Conservation (phyloP, 1,284 basidiomycete species). For the Cutaneotrichosporon sp. region DNA sequence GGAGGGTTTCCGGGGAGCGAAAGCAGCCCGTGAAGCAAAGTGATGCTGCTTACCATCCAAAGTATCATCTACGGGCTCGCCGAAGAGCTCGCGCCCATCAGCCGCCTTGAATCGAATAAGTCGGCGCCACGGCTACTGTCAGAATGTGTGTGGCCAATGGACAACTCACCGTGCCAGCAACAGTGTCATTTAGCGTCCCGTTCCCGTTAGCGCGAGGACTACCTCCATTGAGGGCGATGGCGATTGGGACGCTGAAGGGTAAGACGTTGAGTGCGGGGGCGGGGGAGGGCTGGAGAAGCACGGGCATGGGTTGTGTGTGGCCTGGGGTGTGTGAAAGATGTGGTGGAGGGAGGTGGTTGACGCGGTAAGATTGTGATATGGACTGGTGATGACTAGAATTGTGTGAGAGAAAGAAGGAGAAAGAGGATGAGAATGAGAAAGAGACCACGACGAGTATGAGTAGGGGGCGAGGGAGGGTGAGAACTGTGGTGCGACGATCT, state of each 20-base stretch:
- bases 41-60: conserved; percentile 33
- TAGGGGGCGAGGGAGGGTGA: neutral
- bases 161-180: neutral
- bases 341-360: neutral
- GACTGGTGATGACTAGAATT: neutral
- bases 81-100: conserved; percentile 29
- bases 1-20: no score
- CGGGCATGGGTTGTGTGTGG: neutral
- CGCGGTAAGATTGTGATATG: neutral
- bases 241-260: neutral
- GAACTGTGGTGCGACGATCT: conserved; percentile 3
- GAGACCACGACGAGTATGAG: neutral
- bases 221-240: neutral
- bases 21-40: neutral
- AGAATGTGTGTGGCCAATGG: neutral
- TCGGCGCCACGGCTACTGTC: conserved; percentile 27
- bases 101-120: conserved; percentile 36
- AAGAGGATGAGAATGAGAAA: neutral
- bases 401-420: neutral
- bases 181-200: neutral
- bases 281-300: neutral
- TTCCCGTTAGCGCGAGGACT: neutral
- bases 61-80: conserved; percentile 34
- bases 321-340: neutral
- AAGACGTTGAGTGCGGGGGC: neutral